phyloP scores from a whole-genome alignment of 1,284 basidiomycete genomes.

The Cutaneotrichosporon spelunceum region DNA sequence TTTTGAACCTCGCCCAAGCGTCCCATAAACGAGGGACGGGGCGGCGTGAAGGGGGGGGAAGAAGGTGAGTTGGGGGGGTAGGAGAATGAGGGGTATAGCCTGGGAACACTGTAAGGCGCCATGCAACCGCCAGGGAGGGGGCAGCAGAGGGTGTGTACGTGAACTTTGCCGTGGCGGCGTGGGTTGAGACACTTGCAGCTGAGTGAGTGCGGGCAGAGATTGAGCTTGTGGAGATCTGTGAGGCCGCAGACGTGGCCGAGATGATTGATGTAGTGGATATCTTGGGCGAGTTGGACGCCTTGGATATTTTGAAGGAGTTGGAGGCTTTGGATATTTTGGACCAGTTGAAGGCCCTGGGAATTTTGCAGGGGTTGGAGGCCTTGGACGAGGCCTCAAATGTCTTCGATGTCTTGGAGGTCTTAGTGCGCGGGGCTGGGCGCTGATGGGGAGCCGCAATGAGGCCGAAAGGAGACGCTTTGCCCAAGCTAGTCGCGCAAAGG shows the following conservation, averaged over 20 bases:
- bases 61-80: neutral
- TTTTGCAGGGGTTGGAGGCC: too few relatives aligned
- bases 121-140: neutral
- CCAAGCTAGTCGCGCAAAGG: too few relatives aligned
- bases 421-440: too few relatives aligned
- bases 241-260: neutral
- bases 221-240: neutral
- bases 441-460: too few relatives aligned
- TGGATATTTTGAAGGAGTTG: too few relatives aligned
- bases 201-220: neutral
- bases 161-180: neutral
- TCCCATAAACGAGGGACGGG: neutral
- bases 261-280: neutral
- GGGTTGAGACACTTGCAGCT: neutral
- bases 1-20: neutral
- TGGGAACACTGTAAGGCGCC: neutral
- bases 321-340: too few relatives aligned
- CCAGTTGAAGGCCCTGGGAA: too few relatives aligned
- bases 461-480: too few relatives aligned
- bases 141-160: neutral
- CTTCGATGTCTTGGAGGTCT: too few relatives aligned
- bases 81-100: neutral
- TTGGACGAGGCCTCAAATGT: too few relatives aligned
- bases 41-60: neutral
- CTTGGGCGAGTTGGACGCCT: neutral